Evolutionary conservation across 2,329 filamentous ascomycete genomes (phyloP).

Genomic region (Pseudocercospora crystallina): DNA sequence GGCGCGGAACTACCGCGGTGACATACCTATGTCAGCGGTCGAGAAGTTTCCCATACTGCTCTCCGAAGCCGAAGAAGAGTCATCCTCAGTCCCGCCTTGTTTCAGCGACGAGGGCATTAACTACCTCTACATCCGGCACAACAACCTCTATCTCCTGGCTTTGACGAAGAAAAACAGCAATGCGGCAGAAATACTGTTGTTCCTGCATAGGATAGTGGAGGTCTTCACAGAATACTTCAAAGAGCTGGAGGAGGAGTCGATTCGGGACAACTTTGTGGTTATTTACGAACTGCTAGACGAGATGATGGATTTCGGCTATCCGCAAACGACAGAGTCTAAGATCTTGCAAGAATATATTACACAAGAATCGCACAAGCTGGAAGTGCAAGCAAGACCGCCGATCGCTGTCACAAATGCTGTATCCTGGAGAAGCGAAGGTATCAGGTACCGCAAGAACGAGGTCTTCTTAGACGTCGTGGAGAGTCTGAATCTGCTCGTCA

Average conservation of each 20-base stretch:
- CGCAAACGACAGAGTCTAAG: constrained; percentile 96
- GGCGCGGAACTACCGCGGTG: constrained; percentile 95
- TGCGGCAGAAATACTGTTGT: constrained; percentile 95
- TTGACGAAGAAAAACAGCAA: constrained; percentile 99
- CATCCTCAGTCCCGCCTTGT: constrained; percentile 92
- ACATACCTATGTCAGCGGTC: constrained; percentile 98
- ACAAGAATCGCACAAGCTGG: constrained; percentile 97
- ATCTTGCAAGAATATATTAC: constrained; percentile 97
- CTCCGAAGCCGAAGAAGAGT: constrained; percentile 98
- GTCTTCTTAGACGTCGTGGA: constrained; percentile 98
- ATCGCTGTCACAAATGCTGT: constrained; percentile 99
- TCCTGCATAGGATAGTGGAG: constrained; percentile 96
- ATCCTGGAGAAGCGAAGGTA: constrained; percentile 96
- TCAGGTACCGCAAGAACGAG: constrained; percentile 98
- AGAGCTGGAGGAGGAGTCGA: constrained; percentile 96
- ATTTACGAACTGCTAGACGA: constrained; percentile 98
- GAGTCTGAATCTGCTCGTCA: constrained; percentile 92
- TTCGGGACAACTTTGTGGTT: constrained; percentile 98
- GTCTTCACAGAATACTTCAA: constrained; percentile 99
- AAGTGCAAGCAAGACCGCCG: constrained; percentile 90
- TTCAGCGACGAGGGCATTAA: constrained; percentile 99
- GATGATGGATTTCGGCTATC: constrained; percentile 99
- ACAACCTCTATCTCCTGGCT: constrained; percentile 97
- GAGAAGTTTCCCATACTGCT: constrained; percentile 96
- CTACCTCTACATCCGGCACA: constrained; percentile 98